These are phyloP conservation scores for Globisporangium nagaii DNA, from an alignment of 352 stramenopile species.

Conservation along the genomic window DNA sequence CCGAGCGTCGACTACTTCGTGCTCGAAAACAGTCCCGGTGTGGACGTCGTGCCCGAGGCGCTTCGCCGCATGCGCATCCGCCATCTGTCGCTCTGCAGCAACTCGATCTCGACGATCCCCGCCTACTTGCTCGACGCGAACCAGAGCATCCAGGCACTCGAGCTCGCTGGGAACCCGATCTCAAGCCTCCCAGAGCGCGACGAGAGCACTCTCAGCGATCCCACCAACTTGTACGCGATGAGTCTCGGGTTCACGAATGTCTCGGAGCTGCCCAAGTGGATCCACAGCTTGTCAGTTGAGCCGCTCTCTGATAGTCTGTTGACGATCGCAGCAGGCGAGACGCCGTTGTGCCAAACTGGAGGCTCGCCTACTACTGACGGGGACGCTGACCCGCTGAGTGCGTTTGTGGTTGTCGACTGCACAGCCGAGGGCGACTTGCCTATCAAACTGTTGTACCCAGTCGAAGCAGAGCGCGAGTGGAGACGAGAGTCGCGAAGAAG, in stretches of 20 bases:
- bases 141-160: conserved; percentile 2
- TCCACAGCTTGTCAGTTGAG: not conserved
- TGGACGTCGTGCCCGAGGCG: not conserved
- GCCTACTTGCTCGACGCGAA: not conserved
- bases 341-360: not conserved
- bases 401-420: not conserved
- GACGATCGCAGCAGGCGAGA: conserved; percentile 1
- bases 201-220: not conserved
- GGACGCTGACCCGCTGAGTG: not conserved
- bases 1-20: conserved; percentile 7
- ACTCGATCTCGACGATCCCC: not conserved
- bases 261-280: not conserved
- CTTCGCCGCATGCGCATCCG: not conserved
- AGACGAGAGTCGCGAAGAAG: not conserved
- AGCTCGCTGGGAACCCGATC: conserved; percentile 5
- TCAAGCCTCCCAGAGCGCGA: not conserved
- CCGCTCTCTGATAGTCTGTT: not conserved
- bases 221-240: not conserved
- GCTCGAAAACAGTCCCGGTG: conserved; percentile 1
- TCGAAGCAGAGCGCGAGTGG: not conserved
- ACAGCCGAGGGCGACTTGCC: not conserved
- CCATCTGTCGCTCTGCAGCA: conserved; percentile 5
- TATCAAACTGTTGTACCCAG: conserved; percentile 1
- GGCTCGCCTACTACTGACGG: not conserved
- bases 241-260: conserved; percentile 1